Conservation (phyloP, 306 rosid genomes). For the Casuarina equisetifolia region DNA sequence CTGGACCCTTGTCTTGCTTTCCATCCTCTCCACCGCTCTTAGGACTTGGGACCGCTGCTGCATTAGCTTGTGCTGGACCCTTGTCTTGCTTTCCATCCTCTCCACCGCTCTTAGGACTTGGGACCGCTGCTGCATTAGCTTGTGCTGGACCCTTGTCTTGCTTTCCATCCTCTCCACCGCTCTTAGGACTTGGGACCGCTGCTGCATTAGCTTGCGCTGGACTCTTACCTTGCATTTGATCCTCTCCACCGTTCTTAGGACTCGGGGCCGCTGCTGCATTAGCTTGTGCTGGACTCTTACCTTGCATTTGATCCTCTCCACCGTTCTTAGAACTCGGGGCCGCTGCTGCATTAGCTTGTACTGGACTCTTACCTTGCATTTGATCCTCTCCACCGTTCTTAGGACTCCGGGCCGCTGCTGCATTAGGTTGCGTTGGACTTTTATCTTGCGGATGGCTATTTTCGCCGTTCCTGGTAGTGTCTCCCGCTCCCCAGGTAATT, state of each 20-base stretch:
- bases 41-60: too few species aligned
- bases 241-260: too few species aligned
- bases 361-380: not conserved
- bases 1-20: too few species aligned
- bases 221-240: too few species aligned
- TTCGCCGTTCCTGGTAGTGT: too few species aligned
- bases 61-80: too few species aligned
- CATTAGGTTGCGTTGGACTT: not conserved
- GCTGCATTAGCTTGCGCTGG: too few species aligned
- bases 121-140: too few species aligned
- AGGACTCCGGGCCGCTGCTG: not conserved
- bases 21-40: too few species aligned
- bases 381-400: not conserved
- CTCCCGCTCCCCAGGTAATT: slow-evolving; percentile 23
- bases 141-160: not conserved
- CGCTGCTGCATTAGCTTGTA: not conserved
- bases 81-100: not conserved
- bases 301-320: not conserved
- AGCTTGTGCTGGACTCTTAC: not conserved
- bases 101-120: not conserved
- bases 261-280: too few species aligned
- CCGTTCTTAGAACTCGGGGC: not conserved
- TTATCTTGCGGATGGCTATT: not conserved
- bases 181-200: too few species aligned
- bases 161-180: not conserved